Conservation (phyloP, 345 rosid species). For the Corchorus olitorius region DNA sequence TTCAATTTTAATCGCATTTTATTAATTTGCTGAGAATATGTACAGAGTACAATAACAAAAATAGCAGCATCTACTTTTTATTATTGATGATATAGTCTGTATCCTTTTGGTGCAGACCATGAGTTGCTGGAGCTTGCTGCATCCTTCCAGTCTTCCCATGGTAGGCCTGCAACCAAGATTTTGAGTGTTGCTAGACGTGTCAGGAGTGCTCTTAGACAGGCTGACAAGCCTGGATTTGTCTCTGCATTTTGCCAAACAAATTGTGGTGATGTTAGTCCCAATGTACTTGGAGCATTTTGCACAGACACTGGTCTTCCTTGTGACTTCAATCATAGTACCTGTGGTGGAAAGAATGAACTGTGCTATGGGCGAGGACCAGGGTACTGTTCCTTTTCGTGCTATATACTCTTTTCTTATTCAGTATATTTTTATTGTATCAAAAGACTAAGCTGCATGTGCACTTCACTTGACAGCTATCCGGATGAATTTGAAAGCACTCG, state of each 20-base stretch:
- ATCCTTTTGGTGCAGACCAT: conserved; percentile 50
- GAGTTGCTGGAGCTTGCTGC: conserved; percentile 93
- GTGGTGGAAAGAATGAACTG: conserved; percentile 87
- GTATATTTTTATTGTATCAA: background rate
- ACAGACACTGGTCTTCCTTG: conserved; percentile 86
- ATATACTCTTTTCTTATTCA: background rate
- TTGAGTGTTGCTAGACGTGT: conserved; percentile 78
- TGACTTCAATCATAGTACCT: conserved; percentile 98
- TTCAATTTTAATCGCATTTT: background rate
- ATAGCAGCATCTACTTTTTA: background rate
- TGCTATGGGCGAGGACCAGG: conserved; percentile 99
- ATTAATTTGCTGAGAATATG: background rate
- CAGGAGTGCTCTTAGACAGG: conserved; percentile 74
- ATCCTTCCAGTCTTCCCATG: conserved; percentile 75
- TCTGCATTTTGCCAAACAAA: conserved; percentile 97
- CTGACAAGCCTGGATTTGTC: conserved; percentile 83
- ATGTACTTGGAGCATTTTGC: conserved; percentile 95
- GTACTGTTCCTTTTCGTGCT: conserved; percentile 40
- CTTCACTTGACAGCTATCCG: conserved; percentile 60
- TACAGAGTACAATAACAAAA: background rate
- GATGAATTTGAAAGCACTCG: conserved; percentile 98
- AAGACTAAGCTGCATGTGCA: conserved; percentile 19
- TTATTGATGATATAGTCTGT: background rate
- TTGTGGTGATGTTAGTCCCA: conserved; percentile 99
- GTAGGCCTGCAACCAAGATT: conserved; percentile 61